Evolutionary conservation across 495 filamentous ascomycete genomes (phyloP).

Genomic region (Trichoderma parareesei): DNA sequence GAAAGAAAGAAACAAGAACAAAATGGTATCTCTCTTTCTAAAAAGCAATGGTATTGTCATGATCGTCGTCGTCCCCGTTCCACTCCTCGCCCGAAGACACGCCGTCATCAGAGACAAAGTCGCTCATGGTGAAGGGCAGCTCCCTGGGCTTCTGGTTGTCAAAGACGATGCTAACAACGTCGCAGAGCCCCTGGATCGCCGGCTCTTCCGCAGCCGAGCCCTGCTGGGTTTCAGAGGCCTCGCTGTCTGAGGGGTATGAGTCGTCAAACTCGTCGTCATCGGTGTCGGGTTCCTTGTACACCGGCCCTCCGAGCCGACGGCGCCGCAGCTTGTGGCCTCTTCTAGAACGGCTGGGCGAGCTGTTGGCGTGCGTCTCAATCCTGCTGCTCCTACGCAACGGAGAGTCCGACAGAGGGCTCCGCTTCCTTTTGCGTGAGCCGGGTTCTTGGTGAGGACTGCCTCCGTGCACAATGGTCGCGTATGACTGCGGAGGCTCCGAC

Average conservation of each 20-base stretch:
- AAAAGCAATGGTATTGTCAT: slow-evolving; percentile 12
- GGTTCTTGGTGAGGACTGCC: background rate
- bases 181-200: slow-evolving; percentile 67
- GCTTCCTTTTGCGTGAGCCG: background rate
- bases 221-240: background rate
- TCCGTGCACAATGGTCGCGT: slow-evolving; percentile 22
- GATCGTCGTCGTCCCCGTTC: slow-evolving; percentile 46
- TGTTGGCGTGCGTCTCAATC: slow-evolving; percentile 15
- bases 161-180: slow-evolving; percentile 68
- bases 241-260: background rate
- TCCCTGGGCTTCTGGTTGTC: slow-evolving; percentile 77
- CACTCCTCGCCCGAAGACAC: slow-evolving; percentile 70
- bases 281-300: slow-evolving; percentile 27
- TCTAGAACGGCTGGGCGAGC: slow-evolving; percentile 21
- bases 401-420: background rate
- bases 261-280: slow-evolving; percentile 14
- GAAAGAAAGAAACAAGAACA: too few species aligned
- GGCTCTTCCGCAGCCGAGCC: slow-evolving; percentile 10
- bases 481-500: slow-evolving; percentile 39
- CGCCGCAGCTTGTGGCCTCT: slow-evolving; percentile 15
- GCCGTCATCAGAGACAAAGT: slow-evolving; percentile 70
- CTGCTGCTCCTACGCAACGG: slow-evolving; percentile 22
- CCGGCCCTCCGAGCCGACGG: slow-evolving; percentile 11
- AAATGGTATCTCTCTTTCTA: background rate
- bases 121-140: slow-evolving; percentile 60